Conservation (phyloP, 495 filamentous ascomycete species). For the Letharia lupina region DNA sequence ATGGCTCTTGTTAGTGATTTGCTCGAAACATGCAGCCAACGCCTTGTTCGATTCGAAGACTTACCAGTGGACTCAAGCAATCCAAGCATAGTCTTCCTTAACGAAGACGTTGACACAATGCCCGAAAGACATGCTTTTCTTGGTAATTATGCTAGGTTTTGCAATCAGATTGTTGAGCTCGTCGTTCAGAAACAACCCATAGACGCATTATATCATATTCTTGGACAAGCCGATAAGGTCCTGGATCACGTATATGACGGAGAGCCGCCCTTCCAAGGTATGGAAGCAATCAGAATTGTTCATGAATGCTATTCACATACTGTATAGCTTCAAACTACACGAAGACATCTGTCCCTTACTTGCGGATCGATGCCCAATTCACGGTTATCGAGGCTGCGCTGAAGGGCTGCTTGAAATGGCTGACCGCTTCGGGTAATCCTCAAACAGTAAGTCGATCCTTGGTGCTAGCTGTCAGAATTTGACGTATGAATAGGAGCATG, state of each 20-base stretch:
- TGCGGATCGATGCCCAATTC: conserved; percentile 81
- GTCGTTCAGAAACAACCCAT: conserved; percentile 70
- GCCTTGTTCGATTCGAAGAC: conserved; percentile 75
- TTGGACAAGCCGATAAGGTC: conserved; percentile 63
- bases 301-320: background rate
- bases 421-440: conserved; percentile 43
- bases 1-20: conserved; percentile 62
- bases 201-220: conserved; percentile 80
- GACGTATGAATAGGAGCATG: conserved; percentile 42
- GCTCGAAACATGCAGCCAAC: conserved; percentile 67
- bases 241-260: conserved; percentile 67
- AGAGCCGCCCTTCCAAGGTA: conserved; percentile 59
- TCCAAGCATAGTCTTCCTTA: conserved; percentile 67
- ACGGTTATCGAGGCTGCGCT: conserved; percentile 85
- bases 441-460: conserved; percentile 39
- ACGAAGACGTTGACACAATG: conserved; percentile 89
- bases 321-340: conserved; percentile 47
- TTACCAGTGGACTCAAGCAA: conserved; percentile 74
- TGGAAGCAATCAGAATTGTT: conserved; percentile 23
- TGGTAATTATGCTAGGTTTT: conserved; percentile 93
- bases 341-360: conserved; percentile 66
- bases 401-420: conserved; percentile 83
- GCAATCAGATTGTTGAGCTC: conserved; percentile 70
- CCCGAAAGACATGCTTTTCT: conserved; percentile 94
- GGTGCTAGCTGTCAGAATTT: conserved; percentile 19